A percentile compares a stretch with the other conserved stretches of the same genome.
Conservation (phyloP, 2,329 filamentous ascomycete genomes). For the Colletotrichum truncatum region DNA sequence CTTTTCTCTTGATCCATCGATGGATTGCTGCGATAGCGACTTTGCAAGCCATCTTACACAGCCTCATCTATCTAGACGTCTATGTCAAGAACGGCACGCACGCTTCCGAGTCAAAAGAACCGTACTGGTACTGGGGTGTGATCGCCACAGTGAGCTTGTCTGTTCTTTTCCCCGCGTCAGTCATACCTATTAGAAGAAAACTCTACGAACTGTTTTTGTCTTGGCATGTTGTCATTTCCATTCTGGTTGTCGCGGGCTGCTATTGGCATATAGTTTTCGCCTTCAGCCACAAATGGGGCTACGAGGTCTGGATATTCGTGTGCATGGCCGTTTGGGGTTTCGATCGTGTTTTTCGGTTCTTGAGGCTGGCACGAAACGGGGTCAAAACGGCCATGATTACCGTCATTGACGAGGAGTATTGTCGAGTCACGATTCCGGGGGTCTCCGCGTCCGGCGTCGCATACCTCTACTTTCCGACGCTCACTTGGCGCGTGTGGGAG, state of each 20-base stretch:
- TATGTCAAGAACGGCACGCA: conserved; percentile 1
- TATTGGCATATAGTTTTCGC: conserved; percentile 39
- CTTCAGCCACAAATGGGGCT: conserved; percentile 43
- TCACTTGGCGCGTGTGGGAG: conserved; percentile 47
- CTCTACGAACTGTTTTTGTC: conserved; percentile 46
- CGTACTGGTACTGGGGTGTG: conserved; percentile 46
- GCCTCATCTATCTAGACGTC: conserved; percentile 36
- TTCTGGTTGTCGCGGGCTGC: conserved; percentile 43
- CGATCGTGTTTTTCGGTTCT: conserved; percentile 39
- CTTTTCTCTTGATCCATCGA: conserved; percentile 47
- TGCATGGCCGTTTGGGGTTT: conserved; percentile 41
- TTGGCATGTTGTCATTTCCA: conserved; percentile 41
- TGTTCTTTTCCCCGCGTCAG: conserved; percentile 37
- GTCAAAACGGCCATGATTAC: conserved; percentile 35
- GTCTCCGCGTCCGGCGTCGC: conserved; percentile 37
- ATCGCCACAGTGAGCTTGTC: conserved; percentile 39
- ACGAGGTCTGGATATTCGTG: conserved; percentile 47
- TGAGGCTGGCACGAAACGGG: conserved; percentile 36
- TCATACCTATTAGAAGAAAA: conserved; percentile 39
- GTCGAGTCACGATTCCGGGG: conserved; percentile 41
- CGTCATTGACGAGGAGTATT: conserved; percentile 39
- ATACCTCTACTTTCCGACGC: conserved; percentile 45
- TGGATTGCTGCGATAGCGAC: conserved; percentile 41
- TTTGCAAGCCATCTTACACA: conserved; percentile 41
- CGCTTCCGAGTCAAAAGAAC: background rate